These are phyloP conservation scores for Hyphodiscus sp. DNA, from an alignment of 2,329 filamentous ascomycete species.

Conservation along the genomic window DNA sequence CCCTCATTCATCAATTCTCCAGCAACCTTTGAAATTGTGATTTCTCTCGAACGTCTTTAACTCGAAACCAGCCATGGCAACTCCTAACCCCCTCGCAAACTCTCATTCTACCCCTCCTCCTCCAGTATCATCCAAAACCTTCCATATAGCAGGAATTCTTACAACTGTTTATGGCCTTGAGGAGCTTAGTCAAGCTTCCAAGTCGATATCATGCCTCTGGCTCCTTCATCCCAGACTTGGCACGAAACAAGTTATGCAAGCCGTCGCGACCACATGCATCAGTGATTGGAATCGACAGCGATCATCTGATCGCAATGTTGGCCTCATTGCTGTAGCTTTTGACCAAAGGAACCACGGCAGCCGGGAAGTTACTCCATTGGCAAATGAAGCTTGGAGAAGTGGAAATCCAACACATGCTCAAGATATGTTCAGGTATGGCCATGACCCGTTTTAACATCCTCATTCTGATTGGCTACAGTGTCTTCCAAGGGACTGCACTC, in stretches of 20 bases:
- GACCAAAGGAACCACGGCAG: conserved; percentile 92
- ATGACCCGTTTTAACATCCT: background rate
- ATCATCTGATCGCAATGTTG: conserved; percentile 28
- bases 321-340: conserved; percentile 76
- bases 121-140: conserved; percentile 54
- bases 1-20: background rate
- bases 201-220: conserved; percentile 74
- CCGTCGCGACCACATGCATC: conserved; percentile 63
- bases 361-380: conserved; percentile 56
- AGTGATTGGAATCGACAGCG: conserved; percentile 55
- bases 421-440: conserved; percentile 66
- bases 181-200: conserved; percentile 52
- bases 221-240: conserved; percentile 76
- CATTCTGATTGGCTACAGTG: conserved; percentile 35
- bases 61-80: conserved; percentile 4
- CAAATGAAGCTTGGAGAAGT: conserved; percentile 70
- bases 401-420: conserved; percentile 75
- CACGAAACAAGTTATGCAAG: conserved; percentile 66
- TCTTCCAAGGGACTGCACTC: conserved; percentile 64
- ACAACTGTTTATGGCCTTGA: conserved; percentile 75
- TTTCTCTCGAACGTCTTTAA: background rate
- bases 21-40: background rate
- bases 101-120: conserved; percentile 5
- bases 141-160: conserved; percentile 71
- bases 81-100: conserved; percentile 17